Evolutionary conservation across 2,329 filamentous ascomycete genomes (phyloP).

Genomic region (Aspergillus sp.): DNA sequence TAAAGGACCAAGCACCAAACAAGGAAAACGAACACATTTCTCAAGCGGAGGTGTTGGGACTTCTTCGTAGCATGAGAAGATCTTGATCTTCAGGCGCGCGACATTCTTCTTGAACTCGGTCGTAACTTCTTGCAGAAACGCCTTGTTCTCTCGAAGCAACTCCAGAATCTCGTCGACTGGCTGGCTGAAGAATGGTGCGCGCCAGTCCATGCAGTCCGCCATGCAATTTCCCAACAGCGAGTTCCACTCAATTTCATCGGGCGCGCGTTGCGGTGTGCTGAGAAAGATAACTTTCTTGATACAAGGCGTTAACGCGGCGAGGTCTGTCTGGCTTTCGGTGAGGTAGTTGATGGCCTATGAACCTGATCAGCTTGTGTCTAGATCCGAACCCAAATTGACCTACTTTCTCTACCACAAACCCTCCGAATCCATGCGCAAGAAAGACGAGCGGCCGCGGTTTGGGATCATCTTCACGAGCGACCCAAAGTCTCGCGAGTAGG

Average conservation of each 20-base stretch:
- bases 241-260: background rate
- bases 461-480: background rate
- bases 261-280: background rate
- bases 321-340: no score
- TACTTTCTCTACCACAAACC: background rate
- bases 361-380: background rate
- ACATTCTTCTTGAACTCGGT: background rate
- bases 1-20: no score
- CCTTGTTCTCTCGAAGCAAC: background rate
- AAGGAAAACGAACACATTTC: background rate
- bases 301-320: background rate
- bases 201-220: background rate
- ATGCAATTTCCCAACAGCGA: background rate
- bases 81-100: background rate
- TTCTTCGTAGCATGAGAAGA: background rate
- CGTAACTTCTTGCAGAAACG: background rate
- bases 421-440: background rate
- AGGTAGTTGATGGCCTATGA: background rate
- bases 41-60: background rate
- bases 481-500: background rate
- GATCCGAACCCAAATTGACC: background rate
- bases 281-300: background rate
- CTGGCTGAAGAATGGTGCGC: background rate
- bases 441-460: background rate
- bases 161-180: background rate